phyloP scores from a whole-genome alignment of 352 stramenopile species.

The Phytophthora rubi region DNA sequence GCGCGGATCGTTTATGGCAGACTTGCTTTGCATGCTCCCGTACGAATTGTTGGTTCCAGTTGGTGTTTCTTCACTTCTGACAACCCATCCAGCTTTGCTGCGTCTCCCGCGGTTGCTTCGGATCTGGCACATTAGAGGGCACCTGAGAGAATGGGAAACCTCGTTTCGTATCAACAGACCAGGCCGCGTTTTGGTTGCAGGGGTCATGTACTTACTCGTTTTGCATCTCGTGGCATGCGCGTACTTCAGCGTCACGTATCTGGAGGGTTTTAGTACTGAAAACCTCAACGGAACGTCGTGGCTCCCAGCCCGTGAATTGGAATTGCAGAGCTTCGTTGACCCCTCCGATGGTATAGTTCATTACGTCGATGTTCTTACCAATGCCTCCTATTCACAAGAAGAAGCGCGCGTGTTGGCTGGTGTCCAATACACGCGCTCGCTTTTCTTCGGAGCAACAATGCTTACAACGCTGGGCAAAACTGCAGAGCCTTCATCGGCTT shows the following conservation, averaged over 20 bases:
- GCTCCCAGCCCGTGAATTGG: slow-evolving; percentile 33
- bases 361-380: not conserved
- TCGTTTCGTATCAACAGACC: slow-evolving; percentile 24
- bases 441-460: slow-evolving; percentile 54
- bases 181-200: slow-evolving; percentile 13
- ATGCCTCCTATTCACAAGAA: slow-evolving; percentile 16
- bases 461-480: slow-evolving; percentile 57
- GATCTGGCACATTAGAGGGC: slow-evolving; percentile 40
- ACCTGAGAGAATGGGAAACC: slow-evolving; percentile 46
- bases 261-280: slow-evolving; percentile 38
- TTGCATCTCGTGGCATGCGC: slow-evolving; percentile 42
- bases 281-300: slow-evolving; percentile 15
- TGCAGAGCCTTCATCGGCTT: slow-evolving; percentile 35
- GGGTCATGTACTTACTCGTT: slow-evolving; percentile 26
- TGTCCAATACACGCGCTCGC: slow-evolving; percentile 44
- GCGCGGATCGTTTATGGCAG: slow-evolving; percentile 29
- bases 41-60: slow-evolving; percentile 40
- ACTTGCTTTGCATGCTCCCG: slow-evolving; percentile 53
- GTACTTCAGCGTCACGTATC: slow-evolving; percentile 44
- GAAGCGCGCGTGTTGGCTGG: slow-evolving; percentile 13
- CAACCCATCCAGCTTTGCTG: slow-evolving; percentile 28
- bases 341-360: slow-evolving; percentile 3
- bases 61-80: slow-evolving; percentile 1
- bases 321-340: slow-evolving; percentile 4
- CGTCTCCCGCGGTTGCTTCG: slow-evolving; percentile 44